These are phyloP conservation scores for Xylaria curta DNA, from an alignment of 495 filamentous ascomycete species.

Conservation along the genomic window DNA sequence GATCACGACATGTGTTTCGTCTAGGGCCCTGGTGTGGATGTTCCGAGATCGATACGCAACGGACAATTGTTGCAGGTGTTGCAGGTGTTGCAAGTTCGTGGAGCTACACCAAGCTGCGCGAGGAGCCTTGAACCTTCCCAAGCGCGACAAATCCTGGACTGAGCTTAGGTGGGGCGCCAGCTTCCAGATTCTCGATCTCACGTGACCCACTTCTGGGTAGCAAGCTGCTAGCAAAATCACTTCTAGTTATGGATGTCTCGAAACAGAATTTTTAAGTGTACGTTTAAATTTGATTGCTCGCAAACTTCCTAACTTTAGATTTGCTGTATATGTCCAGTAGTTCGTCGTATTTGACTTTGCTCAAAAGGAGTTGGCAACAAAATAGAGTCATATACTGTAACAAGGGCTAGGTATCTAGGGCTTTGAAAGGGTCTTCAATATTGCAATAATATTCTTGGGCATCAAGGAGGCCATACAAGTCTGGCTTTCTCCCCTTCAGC, in stretches of 20 bases:
- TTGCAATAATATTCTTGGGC: too few species aligned
- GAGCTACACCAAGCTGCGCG: too few species aligned
- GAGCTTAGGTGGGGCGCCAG: constrained; percentile 17
- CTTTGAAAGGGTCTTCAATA: too few species aligned
- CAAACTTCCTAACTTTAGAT: not conserved
- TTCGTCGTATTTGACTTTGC: not conserved
- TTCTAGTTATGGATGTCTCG: not conserved
- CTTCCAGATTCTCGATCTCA: constrained; percentile 32
- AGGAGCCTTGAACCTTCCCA: too few species aligned
- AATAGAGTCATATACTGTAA: too few species aligned
- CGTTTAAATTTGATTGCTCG: not conserved
- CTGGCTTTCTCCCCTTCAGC: too few species aligned
- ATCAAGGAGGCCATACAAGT: too few species aligned
- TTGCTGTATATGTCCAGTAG: too few species aligned
- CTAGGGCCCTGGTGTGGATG: not conserved
- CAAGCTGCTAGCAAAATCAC: not conserved
- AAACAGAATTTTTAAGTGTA: not conserved
- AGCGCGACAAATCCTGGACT: constrained; percentile 31
- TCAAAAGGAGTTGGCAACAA: too few species aligned
- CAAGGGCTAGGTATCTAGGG: too few species aligned
- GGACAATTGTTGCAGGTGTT: not conserved
- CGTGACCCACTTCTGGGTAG: constrained; percentile 23
- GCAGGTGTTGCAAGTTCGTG: too few species aligned
- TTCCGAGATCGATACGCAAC: not conserved
- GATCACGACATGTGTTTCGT: not conserved